Conservation (phyloP, 495 filamentous ascomycete species). For the Aspergillus nidulans region DNA sequence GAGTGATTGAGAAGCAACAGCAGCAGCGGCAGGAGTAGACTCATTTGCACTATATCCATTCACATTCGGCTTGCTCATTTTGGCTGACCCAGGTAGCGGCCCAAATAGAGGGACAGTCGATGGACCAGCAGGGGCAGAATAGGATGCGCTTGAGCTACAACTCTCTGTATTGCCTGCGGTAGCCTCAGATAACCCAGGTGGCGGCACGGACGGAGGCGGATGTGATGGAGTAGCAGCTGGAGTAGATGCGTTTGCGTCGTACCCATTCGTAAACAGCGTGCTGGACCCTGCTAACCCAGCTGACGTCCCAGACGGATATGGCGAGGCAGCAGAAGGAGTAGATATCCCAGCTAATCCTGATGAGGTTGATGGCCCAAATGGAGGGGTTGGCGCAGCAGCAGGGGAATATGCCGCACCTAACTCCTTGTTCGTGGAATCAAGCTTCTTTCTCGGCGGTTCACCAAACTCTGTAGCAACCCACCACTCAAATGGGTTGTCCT, state of each 20-base stretch:
- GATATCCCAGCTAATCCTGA: too few species aligned
- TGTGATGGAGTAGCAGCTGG: neutral
- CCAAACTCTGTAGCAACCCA: constrained; percentile 35
- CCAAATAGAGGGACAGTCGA: neutral
- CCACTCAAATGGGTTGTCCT: constrained; percentile 48
- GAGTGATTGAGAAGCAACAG: too few species aligned
- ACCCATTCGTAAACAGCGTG: too few species aligned
- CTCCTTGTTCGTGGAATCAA: neutral
- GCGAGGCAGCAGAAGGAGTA: neutral
- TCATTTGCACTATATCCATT: too few species aligned
- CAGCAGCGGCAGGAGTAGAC: neutral
- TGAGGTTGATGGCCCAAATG: neutral
- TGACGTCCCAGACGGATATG: neutral
- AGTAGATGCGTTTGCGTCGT: too few species aligned
- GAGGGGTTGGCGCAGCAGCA: neutral
- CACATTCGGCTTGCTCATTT: too few species aligned
- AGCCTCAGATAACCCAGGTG: neutral
- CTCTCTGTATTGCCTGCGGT: too few species aligned
- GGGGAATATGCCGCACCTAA: neutral
- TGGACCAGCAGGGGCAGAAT: neutral
- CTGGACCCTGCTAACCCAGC: neutral
- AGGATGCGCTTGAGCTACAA: too few species aligned
- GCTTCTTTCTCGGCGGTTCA: neutral
- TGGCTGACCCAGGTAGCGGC: neutral
- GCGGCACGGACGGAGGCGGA: neutral